phyloP scores from a whole-genome alignment of 148 eudicot genomes.

The Hydrangea macrophylla region DNA sequence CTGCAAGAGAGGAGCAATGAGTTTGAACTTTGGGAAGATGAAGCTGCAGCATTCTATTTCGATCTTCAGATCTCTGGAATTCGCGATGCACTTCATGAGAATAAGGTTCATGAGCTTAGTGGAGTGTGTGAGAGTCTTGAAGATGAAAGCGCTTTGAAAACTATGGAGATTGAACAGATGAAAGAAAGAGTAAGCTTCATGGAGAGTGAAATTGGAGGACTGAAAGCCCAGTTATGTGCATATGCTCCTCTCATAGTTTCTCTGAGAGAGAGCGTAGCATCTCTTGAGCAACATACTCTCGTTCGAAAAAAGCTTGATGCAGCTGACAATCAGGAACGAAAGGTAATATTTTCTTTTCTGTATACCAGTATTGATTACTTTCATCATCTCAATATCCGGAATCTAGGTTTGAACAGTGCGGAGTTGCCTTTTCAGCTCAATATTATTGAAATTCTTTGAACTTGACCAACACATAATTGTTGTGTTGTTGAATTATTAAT shows the following conservation, averaged over 20 bases:
- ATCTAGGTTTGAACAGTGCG: neutral
- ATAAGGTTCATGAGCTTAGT: slow-evolving; percentile 72
- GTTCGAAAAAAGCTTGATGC: slow-evolving; percentile 34
- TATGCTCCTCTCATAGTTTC: slow-evolving; percentile 62
- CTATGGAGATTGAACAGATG: slow-evolving; percentile 58
- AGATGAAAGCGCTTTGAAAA: slow-evolving; percentile 44
- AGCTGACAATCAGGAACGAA: slow-evolving; percentile 21
- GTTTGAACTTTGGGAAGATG: slow-evolving; percentile 86
- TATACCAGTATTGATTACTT: neutral
- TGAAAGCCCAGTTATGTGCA: slow-evolving; percentile 60
- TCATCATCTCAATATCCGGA: neutral
- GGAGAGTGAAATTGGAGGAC: slow-evolving; percentile 58
- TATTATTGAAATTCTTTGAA: neutral
- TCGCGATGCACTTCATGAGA: slow-evolving; percentile 59
- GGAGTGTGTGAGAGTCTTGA: slow-evolving; percentile 61
- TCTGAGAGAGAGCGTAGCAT: slow-evolving; percentile 52
- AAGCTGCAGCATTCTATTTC: slow-evolving; percentile 82
- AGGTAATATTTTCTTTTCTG: slow-evolving; percentile 34
- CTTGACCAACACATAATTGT: neutral
- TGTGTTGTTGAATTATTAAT: no score
- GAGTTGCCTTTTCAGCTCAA: slow-evolving; percentile 1
- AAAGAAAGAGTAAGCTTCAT: slow-evolving; percentile 45
- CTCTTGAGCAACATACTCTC: slow-evolving; percentile 57
- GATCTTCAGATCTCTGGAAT: slow-evolving; percentile 83
- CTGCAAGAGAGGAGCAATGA: slow-evolving; percentile 69